Percentiles rank a stretch among this genome's conserved stretches.
These are phyloP conservation scores for Mycena polygramma DNA, from an alignment of 768 basidiomycete genomes.

Conservation along the genomic window DNA sequence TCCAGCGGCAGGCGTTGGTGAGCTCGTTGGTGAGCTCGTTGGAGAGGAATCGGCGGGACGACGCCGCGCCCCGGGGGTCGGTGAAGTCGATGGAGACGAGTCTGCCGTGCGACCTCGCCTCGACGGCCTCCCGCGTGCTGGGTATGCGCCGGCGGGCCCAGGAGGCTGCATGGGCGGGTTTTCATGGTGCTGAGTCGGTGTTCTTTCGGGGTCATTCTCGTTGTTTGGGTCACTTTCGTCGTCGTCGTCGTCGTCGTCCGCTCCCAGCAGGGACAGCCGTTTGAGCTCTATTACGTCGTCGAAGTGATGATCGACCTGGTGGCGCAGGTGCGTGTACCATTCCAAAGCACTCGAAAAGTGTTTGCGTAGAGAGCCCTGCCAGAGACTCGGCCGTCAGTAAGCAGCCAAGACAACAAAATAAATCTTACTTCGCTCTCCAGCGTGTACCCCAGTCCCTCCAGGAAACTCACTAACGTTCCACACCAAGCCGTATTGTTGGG, in stretches of 20 bases:
- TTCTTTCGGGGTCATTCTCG: neutral
- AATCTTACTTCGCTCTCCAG: conserved; percentile 1
- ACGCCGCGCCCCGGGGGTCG: neutral
- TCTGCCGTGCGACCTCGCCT: too few species aligned
- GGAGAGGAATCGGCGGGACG: too few species aligned
- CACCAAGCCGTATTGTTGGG: conserved; percentile 41
- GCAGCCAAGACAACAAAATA: neutral
- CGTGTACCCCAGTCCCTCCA: neutral
- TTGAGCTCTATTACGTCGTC: neutral
- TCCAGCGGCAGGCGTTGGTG: neutral
- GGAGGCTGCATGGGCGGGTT: too few species aligned
- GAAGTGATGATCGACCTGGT: neutral
- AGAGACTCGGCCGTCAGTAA: too few species aligned
- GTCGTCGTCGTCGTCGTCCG: neutral
- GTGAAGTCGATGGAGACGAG: too few species aligned
- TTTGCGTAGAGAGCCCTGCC: neutral
- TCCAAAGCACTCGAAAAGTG: neutral
- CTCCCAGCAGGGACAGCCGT: neutral
- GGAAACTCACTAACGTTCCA: conserved; percentile 31
- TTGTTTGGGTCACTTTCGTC: neutral
- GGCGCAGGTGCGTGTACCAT: conserved; percentile 14
- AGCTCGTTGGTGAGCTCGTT: neutral
- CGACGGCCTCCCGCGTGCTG: too few species aligned
- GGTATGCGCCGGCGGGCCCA: too few species aligned
- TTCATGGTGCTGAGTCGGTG: neutral